Evolutionary conservation across 352 stramenopile species (phyloP).

Genomic region (Thalassiosira hispida): DNA sequence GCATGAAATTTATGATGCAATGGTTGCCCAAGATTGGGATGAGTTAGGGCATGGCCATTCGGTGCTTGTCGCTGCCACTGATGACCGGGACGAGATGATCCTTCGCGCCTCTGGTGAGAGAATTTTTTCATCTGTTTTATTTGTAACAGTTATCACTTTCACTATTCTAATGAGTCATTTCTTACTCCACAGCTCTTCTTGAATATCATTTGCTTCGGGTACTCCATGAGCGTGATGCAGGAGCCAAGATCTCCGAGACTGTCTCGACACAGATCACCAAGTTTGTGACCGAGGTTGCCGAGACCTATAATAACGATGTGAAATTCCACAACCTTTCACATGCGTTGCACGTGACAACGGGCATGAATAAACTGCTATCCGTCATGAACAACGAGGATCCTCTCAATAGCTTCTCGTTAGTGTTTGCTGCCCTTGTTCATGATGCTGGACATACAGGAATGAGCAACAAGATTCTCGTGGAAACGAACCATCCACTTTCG

Average conservation of each 20-base stretch:
- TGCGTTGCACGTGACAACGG: slow-evolving; percentile 40
- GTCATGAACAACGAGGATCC: slow-evolving; percentile 5
- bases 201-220: slow-evolving; percentile 36
- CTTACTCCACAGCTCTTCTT: slow-evolving; percentile 16
- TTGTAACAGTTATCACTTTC: no score
- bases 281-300: slow-evolving; percentile 36
- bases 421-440: slow-evolving; percentile 50
- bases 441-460: slow-evolving; percentile 42
- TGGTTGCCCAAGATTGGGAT: slow-evolving; percentile 29
- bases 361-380: slow-evolving; percentile 44
- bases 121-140: no score
- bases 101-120: slow-evolving; percentile 17
- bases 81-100: slow-evolving; percentile 22
- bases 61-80: slow-evolving; percentile 19
- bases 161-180: neutral
- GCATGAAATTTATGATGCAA: slow-evolving; percentile 32
- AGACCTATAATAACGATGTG: slow-evolving; percentile 22
- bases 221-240: slow-evolving; percentile 27
- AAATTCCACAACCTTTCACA: slow-evolving; percentile 42
- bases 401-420: slow-evolving; percentile 40
- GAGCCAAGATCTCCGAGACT: slow-evolving; percentile 9
- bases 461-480: slow-evolving; percentile 27
- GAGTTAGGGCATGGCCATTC: slow-evolving; percentile 28
- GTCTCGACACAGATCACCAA: slow-evolving; percentile 32
- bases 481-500: slow-evolving; percentile 6